Percentiles rank a stretch among this genome's conserved stretches.
These are phyloP conservation scores for Phytopythium aichiense DNA, from an alignment of 352 stramenopile genomes.

Conservation along the genomic window DNA sequence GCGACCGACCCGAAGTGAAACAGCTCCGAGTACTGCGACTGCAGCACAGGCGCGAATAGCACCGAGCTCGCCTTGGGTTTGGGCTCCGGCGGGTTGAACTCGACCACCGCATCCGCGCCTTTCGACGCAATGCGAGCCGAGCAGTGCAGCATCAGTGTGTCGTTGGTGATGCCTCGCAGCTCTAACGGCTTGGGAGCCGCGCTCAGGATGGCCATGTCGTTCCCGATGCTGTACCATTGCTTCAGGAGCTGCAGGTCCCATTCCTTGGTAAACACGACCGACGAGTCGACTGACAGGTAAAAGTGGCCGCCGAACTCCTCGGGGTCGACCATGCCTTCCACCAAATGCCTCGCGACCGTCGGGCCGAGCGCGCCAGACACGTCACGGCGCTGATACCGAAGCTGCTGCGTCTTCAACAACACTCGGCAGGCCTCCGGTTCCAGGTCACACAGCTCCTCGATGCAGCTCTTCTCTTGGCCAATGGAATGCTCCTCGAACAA, in stretches of 20 bases:
- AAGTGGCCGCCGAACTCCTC: slow-evolving; percentile 40
- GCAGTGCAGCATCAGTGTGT: slow-evolving; percentile 61
- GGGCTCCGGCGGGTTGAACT: slow-evolving; percentile 75
- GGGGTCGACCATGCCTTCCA: slow-evolving; percentile 55
- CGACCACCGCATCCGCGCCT: slow-evolving; percentile 50
- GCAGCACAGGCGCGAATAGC: slow-evolving; percentile 48
- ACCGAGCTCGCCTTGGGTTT: slow-evolving; percentile 25
- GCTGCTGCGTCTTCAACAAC: slow-evolving; percentile 44
- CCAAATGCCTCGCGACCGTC: slow-evolving; percentile 51
- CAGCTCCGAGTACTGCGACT: slow-evolving; percentile 76
- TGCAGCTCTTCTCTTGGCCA: slow-evolving; percentile 50
- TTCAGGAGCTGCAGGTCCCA: slow-evolving; percentile 77
- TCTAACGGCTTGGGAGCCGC: slow-evolving; percentile 56
- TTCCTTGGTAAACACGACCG: slow-evolving; percentile 59
- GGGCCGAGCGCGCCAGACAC: slow-evolving; percentile 46
- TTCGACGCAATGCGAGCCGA: slow-evolving; percentile 80
- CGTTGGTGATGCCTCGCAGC: slow-evolving; percentile 27
- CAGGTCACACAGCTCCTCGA: slow-evolving; percentile 55
- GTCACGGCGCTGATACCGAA: slow-evolving; percentile 52
- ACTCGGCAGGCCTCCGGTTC: slow-evolving; percentile 37
- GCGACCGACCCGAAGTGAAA: slow-evolving; percentile 74
- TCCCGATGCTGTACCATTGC: slow-evolving; percentile 78
- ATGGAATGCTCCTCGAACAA: slow-evolving; percentile 74
- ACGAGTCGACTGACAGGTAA: slow-evolving; percentile 69
- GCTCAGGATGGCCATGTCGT: slow-evolving; percentile 79